Evolutionary conservation across 805 yeast genomes (phyloP), one percentile per base, ranked within the genome.

Genomic region (Zygosaccharomyces bisporus): DNA sequence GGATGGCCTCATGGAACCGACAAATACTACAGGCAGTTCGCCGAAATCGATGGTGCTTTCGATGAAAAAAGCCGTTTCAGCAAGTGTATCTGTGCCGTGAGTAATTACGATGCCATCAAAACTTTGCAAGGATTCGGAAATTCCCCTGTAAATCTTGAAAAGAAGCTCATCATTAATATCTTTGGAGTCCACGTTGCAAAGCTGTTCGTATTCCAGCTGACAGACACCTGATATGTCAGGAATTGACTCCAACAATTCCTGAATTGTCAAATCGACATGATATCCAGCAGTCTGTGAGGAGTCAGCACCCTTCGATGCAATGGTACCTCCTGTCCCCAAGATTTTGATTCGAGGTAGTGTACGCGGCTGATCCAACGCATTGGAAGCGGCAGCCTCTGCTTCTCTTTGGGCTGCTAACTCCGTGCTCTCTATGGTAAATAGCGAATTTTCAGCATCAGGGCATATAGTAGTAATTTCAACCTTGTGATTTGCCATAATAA

Each of bases 1-100:
- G 6, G 83, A 76, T 0, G 89, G 89, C 56, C 87, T 72, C 89
- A 82, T 82, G 4, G 84, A 77, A 1, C 89, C 89, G 39, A 84
- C 81, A 59, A 82, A 66, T 4, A 81, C 86, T 42, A 82, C 75
- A 3, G 86, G 86, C 44, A 79, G 61, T 25, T 69, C 70, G 49
- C 72, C 72, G 44, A 65, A 54, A 44, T 68, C 70, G 36, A 71
- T 61, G 4, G 73, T 66, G 42, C 74, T 64, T 49, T 80, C 83
- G 29, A 80, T 63, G 58, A 80, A 80, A 56, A 80, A 80, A 0
- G 84, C 78, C 6, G 86, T 80, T 57, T 80, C 86, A 41, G 81
- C 80, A 67, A 79, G 69, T 1, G 85, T 77, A 54, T 80, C 86
- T 6, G 86, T 80, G n/a, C 86, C 86, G 58, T 80, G 86, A 1